A percentile compares a stretch with the other conserved stretches of the same genome.
phyloP scores from a whole-genome alignment of 305 asterid genomes.

The Fraxinus velutina region DNA sequence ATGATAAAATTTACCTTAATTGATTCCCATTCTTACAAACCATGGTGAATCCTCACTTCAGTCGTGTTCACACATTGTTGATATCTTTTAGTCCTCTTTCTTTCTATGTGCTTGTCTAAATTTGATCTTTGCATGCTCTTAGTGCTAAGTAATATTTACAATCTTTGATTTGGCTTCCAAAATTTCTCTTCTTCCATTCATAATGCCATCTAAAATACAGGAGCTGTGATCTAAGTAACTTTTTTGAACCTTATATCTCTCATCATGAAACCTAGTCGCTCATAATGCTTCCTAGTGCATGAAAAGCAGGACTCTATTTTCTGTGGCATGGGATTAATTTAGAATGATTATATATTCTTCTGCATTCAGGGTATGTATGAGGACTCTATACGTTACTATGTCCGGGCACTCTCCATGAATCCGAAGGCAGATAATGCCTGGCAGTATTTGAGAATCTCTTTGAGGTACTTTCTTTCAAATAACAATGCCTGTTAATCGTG shows the following conservation, averaged over 20 bases:
- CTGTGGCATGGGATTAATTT: neutral
- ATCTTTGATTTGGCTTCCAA: neutral
- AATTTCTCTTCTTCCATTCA: neutral
- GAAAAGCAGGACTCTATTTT: neutral
- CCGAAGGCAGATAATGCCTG: slow-evolving; percentile 91
- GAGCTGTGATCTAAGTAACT: neutral
- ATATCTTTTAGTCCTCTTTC: neutral
- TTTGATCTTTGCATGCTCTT: neutral
- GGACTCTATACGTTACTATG: slow-evolving; percentile 94
- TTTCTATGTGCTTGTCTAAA: neutral
- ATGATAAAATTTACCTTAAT: neutral
- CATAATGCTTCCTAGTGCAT: slow-evolving; percentile 8
- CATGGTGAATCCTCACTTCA: neutral
- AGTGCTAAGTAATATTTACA: neutral
- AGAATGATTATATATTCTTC: slow-evolving; percentile 5
- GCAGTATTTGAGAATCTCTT: slow-evolving; percentile 93
- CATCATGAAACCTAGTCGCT: neutral
- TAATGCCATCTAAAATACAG: neutral
- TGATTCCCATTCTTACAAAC: neutral
- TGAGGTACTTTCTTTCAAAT: slow-evolving; percentile 52
- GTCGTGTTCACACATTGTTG: neutral
- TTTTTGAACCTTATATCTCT: neutral
- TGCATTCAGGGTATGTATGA: slow-evolving; percentile 79
- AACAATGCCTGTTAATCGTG: neutral
- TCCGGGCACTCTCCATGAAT: slow-evolving; percentile 92